These are phyloP conservation scores for Avena eriantha DNA, from an alignment of 176 grass and related monocot species.

Conservation along the genomic window DNA sequence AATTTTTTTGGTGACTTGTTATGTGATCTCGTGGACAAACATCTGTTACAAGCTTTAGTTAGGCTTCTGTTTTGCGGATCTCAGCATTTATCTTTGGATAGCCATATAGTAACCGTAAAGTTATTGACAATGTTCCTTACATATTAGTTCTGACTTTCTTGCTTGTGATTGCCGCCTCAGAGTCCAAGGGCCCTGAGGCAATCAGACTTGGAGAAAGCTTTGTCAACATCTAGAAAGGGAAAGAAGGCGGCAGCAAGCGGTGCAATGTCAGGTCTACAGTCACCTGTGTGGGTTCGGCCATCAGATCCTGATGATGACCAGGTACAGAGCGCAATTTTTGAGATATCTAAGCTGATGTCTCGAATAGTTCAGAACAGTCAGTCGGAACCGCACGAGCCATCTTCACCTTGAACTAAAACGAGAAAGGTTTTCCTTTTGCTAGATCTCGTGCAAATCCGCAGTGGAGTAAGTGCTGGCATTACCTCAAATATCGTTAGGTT, in stretches of 20 bases:
- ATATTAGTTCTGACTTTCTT: slow-evolving; percentile 20
- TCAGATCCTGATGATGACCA: slow-evolving; percentile 82
- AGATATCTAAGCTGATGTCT: slow-evolving; percentile 98
- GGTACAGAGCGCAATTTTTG: slow-evolving; percentile 84
- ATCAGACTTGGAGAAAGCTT: slow-evolving; percentile 76
- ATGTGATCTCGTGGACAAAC: background rate
- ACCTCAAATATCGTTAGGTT: slow-evolving; percentile 46
- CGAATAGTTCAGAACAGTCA: slow-evolving; percentile 84
- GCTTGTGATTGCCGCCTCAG: slow-evolving; percentile 48
- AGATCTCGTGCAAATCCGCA: slow-evolving; percentile 56
- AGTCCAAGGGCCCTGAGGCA: slow-evolving; percentile 74
- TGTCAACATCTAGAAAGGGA: slow-evolving; percentile 75
- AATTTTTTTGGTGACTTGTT: background rate
- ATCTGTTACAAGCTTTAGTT: slow-evolving; percentile 12
- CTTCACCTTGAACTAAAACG: slow-evolving; percentile 65
- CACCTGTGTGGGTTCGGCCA: slow-evolving; percentile 61
- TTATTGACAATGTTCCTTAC: background rate
- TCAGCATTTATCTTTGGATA: background rate
- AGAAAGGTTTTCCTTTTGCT: slow-evolving; percentile 56
- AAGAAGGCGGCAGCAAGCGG: slow-evolving; percentile 51
- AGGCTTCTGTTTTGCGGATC: background rate
- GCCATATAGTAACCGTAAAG: background rate
- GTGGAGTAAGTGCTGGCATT: slow-evolving; percentile 49
- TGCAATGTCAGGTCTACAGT: slow-evolving; percentile 36
- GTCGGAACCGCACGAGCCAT: slow-evolving; percentile 68